Conservation (phyloP, 106 monocot genomes). For the Phalaenopsis aphrodite region DNA sequence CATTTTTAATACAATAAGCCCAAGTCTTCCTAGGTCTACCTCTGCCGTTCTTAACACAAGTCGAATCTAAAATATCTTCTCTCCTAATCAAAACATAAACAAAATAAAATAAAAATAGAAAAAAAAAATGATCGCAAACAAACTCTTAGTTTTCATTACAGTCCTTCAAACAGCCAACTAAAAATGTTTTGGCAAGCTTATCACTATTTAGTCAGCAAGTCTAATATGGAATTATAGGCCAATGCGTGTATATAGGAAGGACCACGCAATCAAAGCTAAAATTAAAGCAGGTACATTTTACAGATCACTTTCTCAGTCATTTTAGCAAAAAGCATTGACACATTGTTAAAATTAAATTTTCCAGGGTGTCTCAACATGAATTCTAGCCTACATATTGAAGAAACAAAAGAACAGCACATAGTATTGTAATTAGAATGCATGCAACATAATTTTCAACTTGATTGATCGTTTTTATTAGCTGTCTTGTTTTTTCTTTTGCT, state of each 20-base stretch:
- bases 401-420: neutral
- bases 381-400: neutral
- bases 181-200: neutral
- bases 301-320: neutral
- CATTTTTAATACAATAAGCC: too few relatives aligned
- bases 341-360: neutral
- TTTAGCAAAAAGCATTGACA: neutral
- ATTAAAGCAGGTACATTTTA: neutral
- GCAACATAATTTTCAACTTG: neutral
- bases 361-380: neutral
- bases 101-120: too few relatives aligned
- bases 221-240: neutral
- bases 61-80: too few relatives aligned
- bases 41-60: too few relatives aligned
- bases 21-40: too few relatives aligned
- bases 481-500: neutral
- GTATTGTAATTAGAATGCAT: neutral
- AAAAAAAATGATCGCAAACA: too few relatives aligned
- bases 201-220: neutral
- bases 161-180: neutral
- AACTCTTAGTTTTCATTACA: too few relatives aligned
- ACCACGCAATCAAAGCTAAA: neutral
- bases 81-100: too few relatives aligned
- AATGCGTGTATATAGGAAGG: neutral
- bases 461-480: neutral